Evolutionary conservation across 352 stramenopile species (phyloP).

Genomic region (Pseudoperonospora humuli): DNA sequence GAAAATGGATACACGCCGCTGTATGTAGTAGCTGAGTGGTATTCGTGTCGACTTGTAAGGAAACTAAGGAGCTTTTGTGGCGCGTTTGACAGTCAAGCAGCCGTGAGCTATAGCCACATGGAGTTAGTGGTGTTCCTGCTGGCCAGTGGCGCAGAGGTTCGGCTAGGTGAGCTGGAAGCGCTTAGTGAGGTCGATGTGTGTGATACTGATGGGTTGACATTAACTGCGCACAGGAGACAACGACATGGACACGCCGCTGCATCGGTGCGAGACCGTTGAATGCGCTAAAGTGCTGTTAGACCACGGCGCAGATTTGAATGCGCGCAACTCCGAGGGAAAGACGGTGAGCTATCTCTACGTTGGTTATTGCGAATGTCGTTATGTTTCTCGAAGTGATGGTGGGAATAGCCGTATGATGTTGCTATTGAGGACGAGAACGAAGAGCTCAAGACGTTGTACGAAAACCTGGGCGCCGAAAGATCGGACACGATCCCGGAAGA

Average conservation of each 20-base stretch:
- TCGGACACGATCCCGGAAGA: conserved; percentile 27
- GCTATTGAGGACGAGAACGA: conserved; percentile 59
- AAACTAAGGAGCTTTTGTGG: too few species aligned
- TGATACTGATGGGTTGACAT: neutral
- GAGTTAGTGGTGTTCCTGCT: conserved; percentile 48
- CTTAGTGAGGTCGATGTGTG: neutral
- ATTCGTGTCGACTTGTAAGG: too few species aligned
- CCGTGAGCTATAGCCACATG: conserved; percentile 62
- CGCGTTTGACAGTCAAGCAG: conserved; percentile 34
- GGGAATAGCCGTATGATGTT: conserved; percentile 42
- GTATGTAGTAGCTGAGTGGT: conserved; percentile 34
- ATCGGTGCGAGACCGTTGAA: conserved; percentile 53
- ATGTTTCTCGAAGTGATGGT: neutral
- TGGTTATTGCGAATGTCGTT: neutral
- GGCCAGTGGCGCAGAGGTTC: conserved; percentile 31
- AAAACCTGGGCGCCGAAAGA: conserved; percentile 42
- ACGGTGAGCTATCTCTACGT: conserved; percentile 24
- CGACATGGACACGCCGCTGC: conserved; percentile 57
- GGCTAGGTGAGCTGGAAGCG: conserved; percentile 22
- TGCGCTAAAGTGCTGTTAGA: conserved; percentile 48
- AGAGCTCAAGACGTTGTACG: conserved; percentile 41
- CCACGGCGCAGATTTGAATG: conserved; percentile 50
- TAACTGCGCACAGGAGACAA: conserved; percentile 33
- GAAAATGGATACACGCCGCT: conserved; percentile 63
- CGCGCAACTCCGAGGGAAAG: conserved; percentile 47